Evolutionary conservation across 169 alveolate species (phyloP).

Genomic region (Plasmodium billcollinsi): DNA sequence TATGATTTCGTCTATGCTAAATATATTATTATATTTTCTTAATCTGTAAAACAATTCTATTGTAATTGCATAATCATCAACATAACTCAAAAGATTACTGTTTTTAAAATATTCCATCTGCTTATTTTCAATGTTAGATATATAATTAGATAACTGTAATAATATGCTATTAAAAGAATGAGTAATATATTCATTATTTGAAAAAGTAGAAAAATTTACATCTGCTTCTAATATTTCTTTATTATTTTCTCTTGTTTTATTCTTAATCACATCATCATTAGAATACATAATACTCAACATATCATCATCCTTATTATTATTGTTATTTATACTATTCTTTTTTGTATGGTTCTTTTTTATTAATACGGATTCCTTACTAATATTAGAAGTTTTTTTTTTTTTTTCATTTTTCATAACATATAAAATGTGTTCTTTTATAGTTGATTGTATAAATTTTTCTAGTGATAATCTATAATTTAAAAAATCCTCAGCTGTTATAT

Average conservation of each 20-base stretch:
- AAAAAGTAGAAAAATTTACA: neutral
- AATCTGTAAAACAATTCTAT: slow-evolving; percentile 21
- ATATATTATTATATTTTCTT: slow-evolving; percentile 17
- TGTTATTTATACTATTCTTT: neutral
- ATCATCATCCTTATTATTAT: no score
- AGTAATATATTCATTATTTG: neutral
- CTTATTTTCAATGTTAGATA: slow-evolving; percentile 21
- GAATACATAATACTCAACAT: no score
- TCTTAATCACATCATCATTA: no score
- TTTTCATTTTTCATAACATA: slow-evolving; percentile 2
- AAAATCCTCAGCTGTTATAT: neutral
- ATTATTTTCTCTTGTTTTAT: no score
- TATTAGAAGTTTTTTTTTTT: slow-evolving; percentile 8
- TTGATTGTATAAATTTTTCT: slow-evolving; percentile 16
- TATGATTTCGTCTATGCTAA: slow-evolving; percentile 6
- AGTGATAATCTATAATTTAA: neutral
- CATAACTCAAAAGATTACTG: slow-evolving; percentile 15
- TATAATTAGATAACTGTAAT: slow-evolving; percentile 14
- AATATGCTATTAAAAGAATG: neutral
- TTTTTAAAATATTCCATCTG: slow-evolving; percentile 21
- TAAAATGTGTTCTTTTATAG: slow-evolving; percentile 13
- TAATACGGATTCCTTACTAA: slow-evolving; percentile 6
- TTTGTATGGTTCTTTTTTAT: neutral
- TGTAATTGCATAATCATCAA: slow-evolving; percentile 33
- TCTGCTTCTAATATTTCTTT: no score